Conservation (phyloP, 1,284 basidiomycete genomes). For the Inonotus hispidus region DNA sequence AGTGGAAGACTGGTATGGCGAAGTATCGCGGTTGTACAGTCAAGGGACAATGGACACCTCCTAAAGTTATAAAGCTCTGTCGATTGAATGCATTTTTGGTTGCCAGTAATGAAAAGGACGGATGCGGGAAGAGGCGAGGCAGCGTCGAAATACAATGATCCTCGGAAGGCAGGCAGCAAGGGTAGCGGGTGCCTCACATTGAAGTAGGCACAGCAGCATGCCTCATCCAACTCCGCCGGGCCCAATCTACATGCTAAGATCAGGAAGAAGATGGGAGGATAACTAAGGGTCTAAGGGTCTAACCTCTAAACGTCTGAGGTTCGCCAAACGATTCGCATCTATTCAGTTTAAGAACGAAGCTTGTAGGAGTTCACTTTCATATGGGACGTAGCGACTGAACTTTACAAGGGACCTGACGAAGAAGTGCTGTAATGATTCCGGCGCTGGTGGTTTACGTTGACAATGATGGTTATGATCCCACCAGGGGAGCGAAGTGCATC, state of each 20-base stretch:
- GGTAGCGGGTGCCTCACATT: neutral
- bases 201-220: neutral
- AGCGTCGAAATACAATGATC: neutral
- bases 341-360: neutral
- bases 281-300: neutral
- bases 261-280: neutral
- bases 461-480: neutral
- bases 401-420: neutral
- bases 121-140: neutral
- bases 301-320: neutral
- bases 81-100: neutral
- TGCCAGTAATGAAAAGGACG: neutral
- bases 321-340: neutral
- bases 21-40: neutral
- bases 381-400: neutral
- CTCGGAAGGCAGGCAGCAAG: neutral
- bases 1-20: neutral
- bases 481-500: neutral
- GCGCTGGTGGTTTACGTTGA: neutral
- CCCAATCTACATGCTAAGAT: neutral
- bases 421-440: neutral
- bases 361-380: neutral
- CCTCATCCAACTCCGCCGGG: neutral
- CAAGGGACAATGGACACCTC: no score
- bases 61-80: neutral